These are phyloP conservation scores for Arxiozyma telluris DNA, from an alignment of 1,139 yeast genomes.

Conservation along the genomic window DNA sequence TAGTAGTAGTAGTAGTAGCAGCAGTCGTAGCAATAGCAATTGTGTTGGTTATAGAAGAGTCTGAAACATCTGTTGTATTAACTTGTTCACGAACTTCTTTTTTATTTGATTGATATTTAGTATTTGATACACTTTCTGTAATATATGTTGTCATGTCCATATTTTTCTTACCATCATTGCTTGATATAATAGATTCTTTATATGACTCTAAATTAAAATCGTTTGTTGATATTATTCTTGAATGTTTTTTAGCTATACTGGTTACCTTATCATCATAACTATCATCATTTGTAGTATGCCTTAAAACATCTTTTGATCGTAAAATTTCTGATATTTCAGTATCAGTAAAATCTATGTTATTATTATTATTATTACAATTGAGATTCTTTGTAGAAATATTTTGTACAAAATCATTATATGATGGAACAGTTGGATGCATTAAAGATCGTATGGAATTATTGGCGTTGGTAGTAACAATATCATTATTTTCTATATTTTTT, in stretches of 20 bases:
- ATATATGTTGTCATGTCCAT: background rate
- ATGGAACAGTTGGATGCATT: background rate
- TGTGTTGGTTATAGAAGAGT: background rate
- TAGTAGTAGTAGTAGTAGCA: background rate
- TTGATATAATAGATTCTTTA: background rate
- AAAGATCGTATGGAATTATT: background rate
- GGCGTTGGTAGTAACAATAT: background rate
- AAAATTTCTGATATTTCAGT: background rate
- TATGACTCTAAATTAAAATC: background rate
- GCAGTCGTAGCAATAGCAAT: background rate
- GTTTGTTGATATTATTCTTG: constrained; percentile 1
- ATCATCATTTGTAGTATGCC: background rate
- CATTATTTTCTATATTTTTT: background rate
- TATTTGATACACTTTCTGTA: background rate
- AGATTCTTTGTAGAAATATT: background rate
- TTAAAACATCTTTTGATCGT: background rate
- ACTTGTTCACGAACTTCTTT: background rate
- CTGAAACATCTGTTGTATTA: background rate
- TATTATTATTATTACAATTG: background rate
- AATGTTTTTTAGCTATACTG: background rate
- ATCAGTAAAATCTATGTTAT: background rate
- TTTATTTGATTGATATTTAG: background rate
- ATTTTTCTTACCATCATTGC: background rate
- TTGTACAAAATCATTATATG: constrained; percentile 1
- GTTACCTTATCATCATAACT: background rate